Base-by-base conservation (phyloP, 495 filamentous ascomycete genomes). In the Penicillium coffeae region DNA sequence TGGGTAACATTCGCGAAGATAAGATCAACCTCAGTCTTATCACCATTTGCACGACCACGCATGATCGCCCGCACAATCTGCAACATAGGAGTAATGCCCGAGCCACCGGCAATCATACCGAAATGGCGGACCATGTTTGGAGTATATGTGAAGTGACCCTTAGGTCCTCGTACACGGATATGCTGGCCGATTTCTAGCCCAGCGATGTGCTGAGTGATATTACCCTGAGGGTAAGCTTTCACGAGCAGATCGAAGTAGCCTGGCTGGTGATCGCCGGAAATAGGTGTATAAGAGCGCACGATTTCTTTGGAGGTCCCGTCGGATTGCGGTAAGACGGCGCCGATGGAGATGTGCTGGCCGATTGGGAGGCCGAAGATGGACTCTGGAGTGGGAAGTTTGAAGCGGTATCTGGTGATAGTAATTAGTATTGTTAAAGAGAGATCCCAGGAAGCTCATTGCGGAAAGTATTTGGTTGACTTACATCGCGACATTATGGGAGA, bases 401-500 rank as follows among this genome's bases (percentile, higher is more conserved):
- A 96, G 57, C 90, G 90, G 77, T 98, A 96, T 14, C 15, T 37
- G 12, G 35, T 14, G 35, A 37, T 6, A 18, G 35, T n/a, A 6
- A 14, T 14, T 37, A 37, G 35, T 6, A 37, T 8, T n/a, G n/a
- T n/a, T n/a, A n/a, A n/a, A n/a, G n/a, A n/a, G n/a, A n/a, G n/a
- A n/a, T n/a, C n/a, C n/a, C n/a, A n/a, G n/a, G n/a, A n/a, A n/a
- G n/a, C n/a, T n/a, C n/a, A n/a, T n/a, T n/a, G n/a, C n/a, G n/a
- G n/a, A n/a, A n/a, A n/a, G n/a, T n/a, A n/a, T 30, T 30, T 5
- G 10, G 25, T 30, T 30, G 25, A 30, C 25, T 30, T 30, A 30
- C 71, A 98, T 95, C 64, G 90, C 88, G 46, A 95, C 92, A 78
- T 96, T 97, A 79, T 96, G 92, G 16, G 92, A 95, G 69, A 95